Evolutionary conservation across 2,329 filamentous ascomycete genomes (phyloP), one percentile per base, ranked within the genome.

Genomic region (Fusarium marasasianum): DNA sequence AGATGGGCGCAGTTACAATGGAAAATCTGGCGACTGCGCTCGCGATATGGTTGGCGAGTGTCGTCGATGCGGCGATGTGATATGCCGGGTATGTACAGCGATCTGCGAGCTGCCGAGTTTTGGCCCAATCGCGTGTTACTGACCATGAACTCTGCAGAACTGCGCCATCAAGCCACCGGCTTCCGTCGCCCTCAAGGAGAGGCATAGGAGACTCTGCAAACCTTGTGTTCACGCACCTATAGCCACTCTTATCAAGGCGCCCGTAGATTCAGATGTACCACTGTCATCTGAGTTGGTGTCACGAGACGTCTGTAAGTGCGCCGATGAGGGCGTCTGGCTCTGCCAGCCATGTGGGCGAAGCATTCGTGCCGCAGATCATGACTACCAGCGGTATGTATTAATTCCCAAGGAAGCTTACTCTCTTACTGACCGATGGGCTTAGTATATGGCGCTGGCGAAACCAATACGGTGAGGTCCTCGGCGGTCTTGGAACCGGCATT

Each of bases 391-490:
- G 89, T 90, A 82, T 48, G 84, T 80, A 20, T 29, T 22, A 20
- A 26, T 15, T 11, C 12, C 17, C 6, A 18, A 17, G 6, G 8
- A n/a, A 29, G 10, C 38, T 20, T 26, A 15, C 5, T 24, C 38
- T 26, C 17, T 33, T n/a, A 54, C 68, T 79, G 24, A 79, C 45
- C n/a, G 6, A n/a, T 20, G 12, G 11, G 26, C 54, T 33, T 29
- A 91, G 89, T 8, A 94, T 95, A 62, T 98, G 95, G 95, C 93
- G 91, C 71, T 98, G 95, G 95, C 91, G 95, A 57, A 94, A 90
- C 45, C 91, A 94, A 31, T 98, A 98, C 81, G 92, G 92, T 22
- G 93, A 94, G 74, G 91, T 94, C 1, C 92, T 95, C 6, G 91
- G 91, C 26, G 94, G 94, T 6, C 87, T 97, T 1, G 94, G 95